phyloP scores from a whole-genome alignment of 768 basidiomycete genomes.

The Termitomyces sp. region DNA sequence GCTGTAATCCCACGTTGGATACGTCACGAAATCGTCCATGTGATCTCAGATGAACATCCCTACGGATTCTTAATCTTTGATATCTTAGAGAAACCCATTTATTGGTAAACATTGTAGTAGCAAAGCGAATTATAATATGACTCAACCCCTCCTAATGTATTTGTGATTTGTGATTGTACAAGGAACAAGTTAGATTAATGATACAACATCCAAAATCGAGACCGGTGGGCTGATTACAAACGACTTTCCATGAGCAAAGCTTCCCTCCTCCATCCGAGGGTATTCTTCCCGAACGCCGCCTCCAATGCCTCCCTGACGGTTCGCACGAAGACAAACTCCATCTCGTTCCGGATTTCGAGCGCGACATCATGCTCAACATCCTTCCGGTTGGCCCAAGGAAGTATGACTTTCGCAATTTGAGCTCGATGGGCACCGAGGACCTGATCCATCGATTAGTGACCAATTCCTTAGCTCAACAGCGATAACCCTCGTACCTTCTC shows the following conservation, averaged over 20 bases:
- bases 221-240: conserved; percentile 13
- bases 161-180: background rate
- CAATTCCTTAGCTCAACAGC: background rate
- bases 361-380: conserved; percentile 87
- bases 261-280: conserved; percentile 57
- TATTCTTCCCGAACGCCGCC: conserved; percentile 73
- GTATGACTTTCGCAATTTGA: conserved; percentile 73
- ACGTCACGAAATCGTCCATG: background rate
- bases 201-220: background rate
- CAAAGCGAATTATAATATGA: background rate
- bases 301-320: conserved; percentile 78
- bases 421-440: conserved; percentile 87
- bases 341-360: conserved; percentile 60
- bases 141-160: background rate
- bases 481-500: conserved; percentile 47
- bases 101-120: background rate
- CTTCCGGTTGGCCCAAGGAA: conserved; percentile 81
- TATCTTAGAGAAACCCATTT: background rate
- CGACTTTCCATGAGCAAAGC: conserved; percentile 30
- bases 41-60: background rate
- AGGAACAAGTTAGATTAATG: background rate
- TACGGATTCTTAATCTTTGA: background rate
- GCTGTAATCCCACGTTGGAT: background rate
- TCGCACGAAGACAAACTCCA: conserved; percentile 79
- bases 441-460: conserved; percentile 15